Percentiles rank a stretch among this genome's conserved stretches.
phyloP scores from a whole-genome alignment of 208 protist species.

The Trypanosoma conorhini region DNA sequence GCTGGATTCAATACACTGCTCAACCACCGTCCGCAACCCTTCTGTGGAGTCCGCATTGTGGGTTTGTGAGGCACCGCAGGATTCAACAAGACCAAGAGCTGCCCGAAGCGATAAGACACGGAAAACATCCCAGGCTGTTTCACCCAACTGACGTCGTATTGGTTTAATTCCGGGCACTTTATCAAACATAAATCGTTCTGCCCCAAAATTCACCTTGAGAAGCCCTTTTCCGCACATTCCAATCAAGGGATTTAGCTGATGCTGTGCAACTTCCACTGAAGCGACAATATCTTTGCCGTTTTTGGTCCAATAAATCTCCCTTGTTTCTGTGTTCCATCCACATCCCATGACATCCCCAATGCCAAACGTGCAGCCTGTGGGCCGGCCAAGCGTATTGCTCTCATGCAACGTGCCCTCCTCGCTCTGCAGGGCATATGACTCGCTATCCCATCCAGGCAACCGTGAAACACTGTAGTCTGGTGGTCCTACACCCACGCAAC shows the following conservation, averaged over 20 bases:
- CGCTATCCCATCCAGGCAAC: constrained; percentile 75
- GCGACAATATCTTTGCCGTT: constrained; percentile 72
- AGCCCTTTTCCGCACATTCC: constrained; percentile 75
- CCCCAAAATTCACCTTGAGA: constrained; percentile 85
- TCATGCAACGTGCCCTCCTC: constrained; percentile 76
- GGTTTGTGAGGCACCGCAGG: background rate
- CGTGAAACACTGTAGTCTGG: constrained; percentile 80
- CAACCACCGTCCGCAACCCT: constrained; percentile 12
- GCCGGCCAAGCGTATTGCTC: constrained; percentile 41
- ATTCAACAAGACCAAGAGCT: constrained; percentile 42
- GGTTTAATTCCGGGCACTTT: constrained; percentile 11
- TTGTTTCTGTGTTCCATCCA: constrained; percentile 64
- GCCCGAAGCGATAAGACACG: constrained; percentile 72
- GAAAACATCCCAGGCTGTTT: constrained; percentile 78
- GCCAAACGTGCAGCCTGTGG: constrained; percentile 58
- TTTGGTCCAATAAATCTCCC: constrained; percentile 80
- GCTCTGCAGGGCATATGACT: constrained; percentile 76
- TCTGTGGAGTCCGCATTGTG: constrained; percentile 13
- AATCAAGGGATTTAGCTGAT: constrained; percentile 62
- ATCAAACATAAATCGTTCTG: constrained; percentile 60
- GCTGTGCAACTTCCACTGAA: constrained; percentile 25
- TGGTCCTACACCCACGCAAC: constrained; percentile 78
- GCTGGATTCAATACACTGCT: constrained; percentile 40
- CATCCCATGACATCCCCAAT: constrained; percentile 88
- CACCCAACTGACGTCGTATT: constrained; percentile 5